Evolutionary conservation across 1,284 basidiomycete genomes (phyloP).

Genomic region (Vanrija pseudolonga): DNA sequence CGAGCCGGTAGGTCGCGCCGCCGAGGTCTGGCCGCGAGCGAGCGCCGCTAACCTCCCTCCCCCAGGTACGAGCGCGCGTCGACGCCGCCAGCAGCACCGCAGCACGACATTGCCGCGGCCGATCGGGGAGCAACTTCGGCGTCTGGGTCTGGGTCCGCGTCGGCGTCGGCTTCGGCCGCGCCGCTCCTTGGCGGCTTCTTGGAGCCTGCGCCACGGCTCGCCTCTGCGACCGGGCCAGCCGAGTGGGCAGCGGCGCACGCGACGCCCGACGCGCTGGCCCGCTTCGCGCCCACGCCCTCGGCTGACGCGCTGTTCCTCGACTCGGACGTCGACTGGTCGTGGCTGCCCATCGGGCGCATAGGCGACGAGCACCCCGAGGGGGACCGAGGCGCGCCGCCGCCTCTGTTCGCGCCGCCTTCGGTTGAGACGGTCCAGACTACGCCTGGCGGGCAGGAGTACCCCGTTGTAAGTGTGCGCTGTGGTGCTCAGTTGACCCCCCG

Average conservation of each 20-base stretch:
- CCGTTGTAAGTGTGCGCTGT: not conserved
- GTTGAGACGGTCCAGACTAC: not conserved
- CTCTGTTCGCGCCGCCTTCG: not conserved
- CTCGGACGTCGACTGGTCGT: too few species aligned
- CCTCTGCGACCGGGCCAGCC: not conserved
- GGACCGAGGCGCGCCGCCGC: not conserved
- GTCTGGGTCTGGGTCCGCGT: too few species aligned
- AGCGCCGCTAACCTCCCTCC: not conserved
- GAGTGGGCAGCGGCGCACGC: not conserved
- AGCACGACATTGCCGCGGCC: not conserved
- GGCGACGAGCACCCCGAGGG: not conserved
- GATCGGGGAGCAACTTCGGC: not conserved
- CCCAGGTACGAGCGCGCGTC: conserved; percentile 8
- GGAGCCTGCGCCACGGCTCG: not conserved
- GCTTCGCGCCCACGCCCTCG: not conserved
- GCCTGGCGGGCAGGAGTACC: not conserved
- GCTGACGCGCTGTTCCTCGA: too few species aligned
- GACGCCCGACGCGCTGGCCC: not conserved
- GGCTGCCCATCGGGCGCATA: not conserved
- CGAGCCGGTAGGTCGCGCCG: conserved; percentile 21
- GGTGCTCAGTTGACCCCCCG: not conserved
- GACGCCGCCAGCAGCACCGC: conserved; percentile 1
- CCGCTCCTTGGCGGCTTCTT: not conserved
- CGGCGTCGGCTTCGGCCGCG: not conserved
- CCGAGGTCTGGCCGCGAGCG: too few species aligned